Base-by-base conservation (phyloP, 768 basidiomycete genomes). In the Trichaptum fuscoviolaceum region DNA sequence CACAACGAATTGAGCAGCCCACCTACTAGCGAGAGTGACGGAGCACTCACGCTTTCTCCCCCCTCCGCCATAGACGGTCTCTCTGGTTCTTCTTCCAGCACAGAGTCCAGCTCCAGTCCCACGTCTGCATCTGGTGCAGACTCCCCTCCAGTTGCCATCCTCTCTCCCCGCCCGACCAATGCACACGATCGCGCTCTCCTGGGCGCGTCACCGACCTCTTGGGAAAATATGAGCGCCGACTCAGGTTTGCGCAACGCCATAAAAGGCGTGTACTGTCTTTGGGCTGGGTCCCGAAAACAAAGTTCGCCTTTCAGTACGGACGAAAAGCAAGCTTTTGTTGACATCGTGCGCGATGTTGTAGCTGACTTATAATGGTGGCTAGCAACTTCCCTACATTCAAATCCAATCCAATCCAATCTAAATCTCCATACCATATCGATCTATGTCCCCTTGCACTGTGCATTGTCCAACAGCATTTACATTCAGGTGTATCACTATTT, bases 251-350 rank as follows among this genome's bases (percentile, higher is more conserved):
- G 36, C 23, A 34, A 65, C 9, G 63, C 64, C 24, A 65, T 67
- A n/a, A 63, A 58, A 18, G 67, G 67, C 59, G 57, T 65, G 7
- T 67, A 65, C 23, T 34, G 64, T 23, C 57, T 67, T 23, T 67
- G 67, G 67, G 61, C 59, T 34, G 42, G 42, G 42, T 25, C 59
- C 24, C 59, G 30, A 61, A 61, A 61, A 25, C 24, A 25, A 17
- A 61, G 63, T 18, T 63, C 36, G 20, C 25, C 67, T 34, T 24
- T 58, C 27, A 35, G 35, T 35, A 30, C 23, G 30, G 57, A 35
- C 20, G 34, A 42, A 26, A 60, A 23, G 34, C 20, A 57, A 15
- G 65, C 60, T 12, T 35, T 23, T 20, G 61, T 24, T 7, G 58
- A 65, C 23, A 35, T 65, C 20, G 26, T 65, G n/a, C 23, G 42